These are phyloP conservation scores for Xerocomus potaroensis DNA, from an alignment of 768 basidiomycete genomes.

Conservation along the genomic window DNA sequence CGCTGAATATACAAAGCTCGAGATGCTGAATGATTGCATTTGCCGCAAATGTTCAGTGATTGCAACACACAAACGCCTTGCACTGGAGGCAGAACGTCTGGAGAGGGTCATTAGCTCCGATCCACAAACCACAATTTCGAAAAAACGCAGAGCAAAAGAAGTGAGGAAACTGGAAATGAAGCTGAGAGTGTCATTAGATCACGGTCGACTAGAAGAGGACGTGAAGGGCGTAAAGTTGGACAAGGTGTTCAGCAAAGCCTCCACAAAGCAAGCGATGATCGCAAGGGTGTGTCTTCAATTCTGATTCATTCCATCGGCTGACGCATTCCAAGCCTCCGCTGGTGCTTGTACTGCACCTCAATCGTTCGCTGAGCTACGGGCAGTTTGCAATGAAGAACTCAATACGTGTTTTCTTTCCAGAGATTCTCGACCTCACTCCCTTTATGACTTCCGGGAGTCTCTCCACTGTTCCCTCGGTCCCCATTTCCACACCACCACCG, in stretches of 20 bases:
- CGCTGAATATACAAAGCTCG: slow-evolving; percentile 83
- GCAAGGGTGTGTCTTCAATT: slow-evolving; percentile 54
- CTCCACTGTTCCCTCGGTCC: slow-evolving; percentile 60
- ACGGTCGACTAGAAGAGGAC: slow-evolving; percentile 80
- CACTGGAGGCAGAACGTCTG: slow-evolving; percentile 57
- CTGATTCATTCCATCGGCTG: slow-evolving; percentile 9
- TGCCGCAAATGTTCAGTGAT: slow-evolving; percentile 89
- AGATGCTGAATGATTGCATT: slow-evolving; percentile 85
- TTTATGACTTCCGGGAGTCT: slow-evolving; percentile 82
- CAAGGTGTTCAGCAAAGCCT: slow-evolving; percentile 66
- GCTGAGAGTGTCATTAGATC: slow-evolving; percentile 60
- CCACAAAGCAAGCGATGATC: slow-evolving; percentile 89
- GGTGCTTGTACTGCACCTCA: slow-evolving; percentile 85
- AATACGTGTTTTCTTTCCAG: slow-evolving; percentile 76
- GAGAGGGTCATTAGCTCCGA: slow-evolving; percentile 33
- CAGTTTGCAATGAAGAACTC: slow-evolving; percentile 78
- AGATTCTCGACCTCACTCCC: slow-evolving; percentile 84
- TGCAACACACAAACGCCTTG: slow-evolving; percentile 65
- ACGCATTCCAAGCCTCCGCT: slow-evolving; percentile 63
- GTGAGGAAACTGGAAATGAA: slow-evolving; percentile 58
- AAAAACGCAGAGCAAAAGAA: slow-evolving; percentile 73
- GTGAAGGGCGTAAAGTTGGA: slow-evolving; percentile 78
- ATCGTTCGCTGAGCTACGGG: slow-evolving; percentile 84
- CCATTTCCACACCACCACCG: slow-evolving; percentile 65
- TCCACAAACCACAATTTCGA: slow-evolving; percentile 55